Evolutionary conservation across 2,329 filamentous ascomycete species (phyloP).

Genomic region (Calonectria henricotiae): DNA sequence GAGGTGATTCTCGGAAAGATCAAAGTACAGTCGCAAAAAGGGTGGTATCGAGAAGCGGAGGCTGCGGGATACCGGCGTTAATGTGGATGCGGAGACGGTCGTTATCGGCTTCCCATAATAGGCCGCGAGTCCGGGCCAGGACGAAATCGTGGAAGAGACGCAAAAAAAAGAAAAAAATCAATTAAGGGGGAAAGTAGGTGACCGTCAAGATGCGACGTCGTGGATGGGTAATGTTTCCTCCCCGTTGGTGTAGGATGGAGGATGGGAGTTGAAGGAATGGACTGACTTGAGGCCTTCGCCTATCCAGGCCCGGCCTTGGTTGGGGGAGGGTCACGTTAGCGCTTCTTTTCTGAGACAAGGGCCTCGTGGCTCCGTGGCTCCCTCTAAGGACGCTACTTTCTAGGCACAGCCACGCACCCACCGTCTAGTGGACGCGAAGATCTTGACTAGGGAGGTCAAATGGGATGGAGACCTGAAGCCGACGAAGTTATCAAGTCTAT

Average conservation of each 20-base stretch:
- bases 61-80: slow-evolving; percentile 29
- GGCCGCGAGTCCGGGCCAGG: neutral
- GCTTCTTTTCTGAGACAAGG: slow-evolving; percentile 19
- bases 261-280: slow-evolving; percentile 18
- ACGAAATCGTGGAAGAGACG: neutral
- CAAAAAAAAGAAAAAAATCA: neutral
- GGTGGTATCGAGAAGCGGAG: slow-evolving; percentile 29
- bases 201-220: neutral
- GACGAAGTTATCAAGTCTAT: neutral
- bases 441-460: slow-evolving; percentile 9
- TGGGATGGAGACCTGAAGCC: neutral
- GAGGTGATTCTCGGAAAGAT: slow-evolving; percentile 7
- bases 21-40: slow-evolving; percentile 10
- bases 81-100: slow-evolving; percentile 17
- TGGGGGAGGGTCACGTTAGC: slow-evolving; percentile 14
- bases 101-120: slow-evolving; percentile 11
- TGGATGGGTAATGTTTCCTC: slow-evolving; percentile 15
- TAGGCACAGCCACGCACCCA: slow-evolving; percentile 47
- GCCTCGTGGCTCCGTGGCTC: slow-evolving; percentile 38
- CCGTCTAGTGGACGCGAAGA: slow-evolving; percentile 7
- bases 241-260: slow-evolving; percentile 28
- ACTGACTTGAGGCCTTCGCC: neutral
- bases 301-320: too few species aligned
- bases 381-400: slow-evolving; percentile 34
- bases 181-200: neutral